These are phyloP conservation scores for Neonectria coccinea DNA, from an alignment of 2,329 filamentous ascomycete genomes.

Conservation along the genomic window DNA sequence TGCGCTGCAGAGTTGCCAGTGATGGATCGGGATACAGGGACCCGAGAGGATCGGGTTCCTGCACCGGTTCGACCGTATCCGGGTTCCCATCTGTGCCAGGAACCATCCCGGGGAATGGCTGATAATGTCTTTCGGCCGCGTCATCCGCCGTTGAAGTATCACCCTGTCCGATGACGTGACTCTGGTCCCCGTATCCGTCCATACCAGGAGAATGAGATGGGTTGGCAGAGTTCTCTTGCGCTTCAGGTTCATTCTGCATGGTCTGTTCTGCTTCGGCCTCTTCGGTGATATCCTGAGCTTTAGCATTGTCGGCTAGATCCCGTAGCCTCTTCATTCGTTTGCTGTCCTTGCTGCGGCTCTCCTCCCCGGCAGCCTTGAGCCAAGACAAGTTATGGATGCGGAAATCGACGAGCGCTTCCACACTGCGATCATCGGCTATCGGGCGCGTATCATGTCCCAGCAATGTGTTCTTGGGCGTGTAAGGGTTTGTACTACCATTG, in stretches of 20 bases:
- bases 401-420: constrained; percentile 92
- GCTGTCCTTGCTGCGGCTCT: constrained; percentile 67
- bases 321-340: constrained; percentile 68
- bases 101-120: constrained; percentile 28
- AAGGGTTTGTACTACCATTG: constrained; percentile 75
- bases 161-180: constrained; percentile 47
- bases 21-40: constrained; percentile 63
- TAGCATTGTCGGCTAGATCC: constrained; percentile 68
- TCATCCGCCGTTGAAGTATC: constrained; percentile 25
- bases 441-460: constrained; percentile 92
- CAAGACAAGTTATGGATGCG: constrained; percentile 87
- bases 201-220: constrained; percentile 24
- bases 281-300: constrained; percentile 60
- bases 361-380: constrained; percentile 73
- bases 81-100: constrained; percentile 15
- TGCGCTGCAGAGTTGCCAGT: constrained; percentile 59
- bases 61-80: background rate
- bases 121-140: constrained; percentile 20
- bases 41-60: constrained; percentile 40
- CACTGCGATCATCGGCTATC: constrained; percentile 89
- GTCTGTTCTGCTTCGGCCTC: constrained; percentile 44
- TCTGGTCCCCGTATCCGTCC: constrained; percentile 49
- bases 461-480: constrained; percentile 86
- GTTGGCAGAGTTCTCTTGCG: constrained; percentile 18
- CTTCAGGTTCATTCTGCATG: constrained; percentile 30